phyloP scores from a whole-genome alignment of 2,329 filamentous ascomycete species.

The Penicillium palitans region DNA sequence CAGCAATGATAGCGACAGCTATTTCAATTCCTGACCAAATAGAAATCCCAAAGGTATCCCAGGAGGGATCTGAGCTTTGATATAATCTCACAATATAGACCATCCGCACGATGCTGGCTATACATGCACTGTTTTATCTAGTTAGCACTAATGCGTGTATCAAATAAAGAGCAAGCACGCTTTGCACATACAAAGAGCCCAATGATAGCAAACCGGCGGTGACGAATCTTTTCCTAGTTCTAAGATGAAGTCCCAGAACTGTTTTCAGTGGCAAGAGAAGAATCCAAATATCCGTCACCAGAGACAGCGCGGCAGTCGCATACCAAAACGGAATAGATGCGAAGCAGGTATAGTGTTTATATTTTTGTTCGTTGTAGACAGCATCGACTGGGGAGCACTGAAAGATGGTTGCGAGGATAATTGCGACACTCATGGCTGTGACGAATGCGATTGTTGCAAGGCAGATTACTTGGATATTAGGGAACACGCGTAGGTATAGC shows the following conservation, averaged over 20 bases:
- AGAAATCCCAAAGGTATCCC: constrained; percentile 13
- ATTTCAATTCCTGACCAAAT: constrained; percentile 11
- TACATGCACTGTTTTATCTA: constrained; percentile 10
- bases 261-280: constrained; percentile 9
- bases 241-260: not conserved
- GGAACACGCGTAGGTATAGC: not conserved
- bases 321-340: constrained; percentile 12
- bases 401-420: constrained; percentile 14
- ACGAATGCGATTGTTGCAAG: constrained; percentile 11
- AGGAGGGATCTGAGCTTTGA: constrained; percentile 9
- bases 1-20: constrained; percentile 1
- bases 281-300: constrained; percentile 16
- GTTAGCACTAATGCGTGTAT: not conserved
- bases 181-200: not conserved
- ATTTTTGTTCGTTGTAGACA: not conserved
- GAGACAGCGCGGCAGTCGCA: constrained; percentile 1
- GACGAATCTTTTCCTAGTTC: not conserved
- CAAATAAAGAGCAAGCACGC: too few relatives aligned
- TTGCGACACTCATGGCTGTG: constrained; percentile 12
- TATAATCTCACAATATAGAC: constrained; percentile 15
- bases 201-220: not conserved
- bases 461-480: constrained; percentile 1
- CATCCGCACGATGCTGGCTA: constrained; percentile 15
- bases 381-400: constrained; percentile 5
- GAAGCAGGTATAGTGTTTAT: not conserved